Evolutionary conservation across 192 early-diverging fungal species (phyloP), one percentile per base, ranked within the genome.

Genomic region (Chytriomyces sp.): DNA sequence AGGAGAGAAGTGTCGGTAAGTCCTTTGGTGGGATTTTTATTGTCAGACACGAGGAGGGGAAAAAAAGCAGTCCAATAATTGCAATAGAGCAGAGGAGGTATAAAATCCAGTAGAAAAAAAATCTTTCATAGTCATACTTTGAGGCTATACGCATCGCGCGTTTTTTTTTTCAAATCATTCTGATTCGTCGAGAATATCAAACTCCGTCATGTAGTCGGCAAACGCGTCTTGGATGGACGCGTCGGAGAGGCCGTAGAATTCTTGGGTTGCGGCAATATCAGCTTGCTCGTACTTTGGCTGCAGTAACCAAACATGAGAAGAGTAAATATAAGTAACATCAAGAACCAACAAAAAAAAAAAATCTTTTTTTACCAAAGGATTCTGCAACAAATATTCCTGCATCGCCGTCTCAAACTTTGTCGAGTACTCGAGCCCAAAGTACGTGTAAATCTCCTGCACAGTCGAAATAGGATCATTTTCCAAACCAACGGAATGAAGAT

Each of bases 311-410:
- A 35, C 4, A 35, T 35, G 4, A 57, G 20, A 13, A 57, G 16
- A 57, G 13, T n/a, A 13, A 20, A 57, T 13, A 57, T 2, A 57
- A 4, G 53, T 13, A n/a, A 13, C 53, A 57, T 13, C 20, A n/a
- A 57, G 20, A 20, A 57, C 53, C 53, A 1, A 57, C 53, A 20
- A 57, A 20, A 57, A 57, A 57, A 4, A 0, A 4, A 53, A 8
- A 53, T 8, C 50, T n/a, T 2, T 1, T 20, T 57, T 13, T 57
- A 13, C 62, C 18, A 23, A 16, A 64, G 62, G 62, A 64, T 64
- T 16, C 16, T 28, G 13, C 62, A 23, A 11, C 62, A 64, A 64
- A 64, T 64, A 64, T 13, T 64, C 62, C 18, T 26, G 62, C 62
- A 64, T 64, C n/a, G 62, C 62, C 20, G 18, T 11, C 6, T 64